Base-by-base conservation (phyloP, 192 early-diverging fungal species). In the Mycoemilia scoparia region DNA sequence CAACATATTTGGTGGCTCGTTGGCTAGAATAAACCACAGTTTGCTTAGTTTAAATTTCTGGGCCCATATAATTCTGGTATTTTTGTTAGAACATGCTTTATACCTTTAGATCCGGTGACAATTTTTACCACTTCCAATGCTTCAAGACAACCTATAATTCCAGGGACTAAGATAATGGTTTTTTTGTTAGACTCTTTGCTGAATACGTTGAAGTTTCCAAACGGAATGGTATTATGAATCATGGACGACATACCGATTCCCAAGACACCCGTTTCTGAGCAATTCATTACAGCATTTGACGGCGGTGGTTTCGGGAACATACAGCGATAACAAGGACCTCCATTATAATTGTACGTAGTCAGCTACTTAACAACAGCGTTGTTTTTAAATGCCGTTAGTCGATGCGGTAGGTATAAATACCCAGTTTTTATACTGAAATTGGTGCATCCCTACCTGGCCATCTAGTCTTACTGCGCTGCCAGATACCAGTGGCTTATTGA, bases 251-350 rank as follows among this genome's bases (percentile, higher is more conserved):
- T n/a, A n/a, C n/a, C n/a, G n/a, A n/a, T 83, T 12, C 93, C 93
- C 19, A 97, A 52, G 11, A 97, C 88, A 7, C 93, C 93, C 1
- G 74, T 78, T 49, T 95, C 90, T 12, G 70, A 68, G 60, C 93
- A 97, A 51, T 82, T 89, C 20, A 76, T 72, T 20, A 93, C 77
- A 5, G 83, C 70, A 33, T 82, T 84, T 2, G 81, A 55, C 13
- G 90, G 87, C 11, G 93, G 93, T 12, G 93, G 93, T 21, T 48
- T 73, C 0, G 93, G 90, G 49, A 88, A 90, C 39, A 97, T 55
- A 51, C 93, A 97, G 23, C 93, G 76, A 52, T 91, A 97, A 58
- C 93, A 97, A 9, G 93, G 93, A 10, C 89, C 84, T 20, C 69
- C 71, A 18, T 73, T 52, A 49, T 91, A 68, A 50, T 97, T 84